Evolutionary conservation across 164 flowering plant genomes (phyloP), one percentile per base, ranked within the genome.

Genomic region (Protea cynaroides): DNA sequence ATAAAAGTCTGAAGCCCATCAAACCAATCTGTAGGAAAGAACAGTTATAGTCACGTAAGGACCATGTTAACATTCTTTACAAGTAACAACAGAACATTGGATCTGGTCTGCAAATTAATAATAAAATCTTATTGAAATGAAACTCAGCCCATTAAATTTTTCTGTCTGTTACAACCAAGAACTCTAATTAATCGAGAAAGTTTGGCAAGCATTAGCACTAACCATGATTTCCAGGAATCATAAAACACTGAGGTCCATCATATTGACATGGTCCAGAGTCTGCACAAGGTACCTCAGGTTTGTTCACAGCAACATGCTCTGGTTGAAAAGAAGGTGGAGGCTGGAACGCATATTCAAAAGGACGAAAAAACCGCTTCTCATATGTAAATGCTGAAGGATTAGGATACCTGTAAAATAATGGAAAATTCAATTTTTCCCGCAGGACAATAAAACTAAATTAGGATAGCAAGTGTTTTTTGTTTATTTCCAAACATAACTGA

Each of bases 201-300:
- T 49, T 9, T 18, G 22, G 23, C 58, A 25, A 25, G 63, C 59
- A 57, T 10, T 34, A 53, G 70, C 51, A 80, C 90, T 38, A 71
- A 95, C 99, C 99, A 82, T 95, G 99, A 71, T 95, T 95, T 76
- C 99, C 99, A 64, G 99, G 99, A 60, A 95, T 95, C 36, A 92
- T 59, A 75, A 87, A 95, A 78, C 86, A 84, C 70, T 95, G 99
- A 59, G 99, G 99, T 29, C 98, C 99, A 70, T 85, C 86, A 77
- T 92, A 95, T 18, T 79, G 77, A 79, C 80, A 86, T 70, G 90
- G 73, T 61, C 82, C 80, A 67, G 90, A 69, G 18, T 81, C 72
- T 55, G 86, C 96, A 69, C 8, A 21, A 44, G 99, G 99, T 59
- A 92, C 25, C 77, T 95, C 98, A 17, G 99, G 99, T 82, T 95